Evolutionary conservation across 2,329 filamentous ascomycete genomes (phyloP).

Genomic region (Penicillium brasilianum): DNA sequence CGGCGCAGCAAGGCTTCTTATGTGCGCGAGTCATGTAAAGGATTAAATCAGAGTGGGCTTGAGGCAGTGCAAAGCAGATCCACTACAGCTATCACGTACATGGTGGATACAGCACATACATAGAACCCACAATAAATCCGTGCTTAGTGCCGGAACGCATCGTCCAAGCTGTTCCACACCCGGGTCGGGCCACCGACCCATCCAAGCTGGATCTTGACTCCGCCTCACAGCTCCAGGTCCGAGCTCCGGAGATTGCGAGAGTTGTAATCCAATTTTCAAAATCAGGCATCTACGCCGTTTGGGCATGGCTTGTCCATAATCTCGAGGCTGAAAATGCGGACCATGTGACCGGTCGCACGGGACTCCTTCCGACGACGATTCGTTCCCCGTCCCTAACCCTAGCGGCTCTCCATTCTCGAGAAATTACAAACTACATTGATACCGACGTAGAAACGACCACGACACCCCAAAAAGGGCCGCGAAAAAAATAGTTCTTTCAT

Average conservation of each 20-base stretch:
- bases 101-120: not conserved
- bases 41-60: no score
- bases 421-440: no score
- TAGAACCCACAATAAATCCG: no score
- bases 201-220: not conserved
- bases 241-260: not conserved
- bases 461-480: no score
- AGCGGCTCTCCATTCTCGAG: not conserved
- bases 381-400: not conserved
- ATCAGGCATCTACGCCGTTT: not conserved
- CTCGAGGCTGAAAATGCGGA: not conserved
- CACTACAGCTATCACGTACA: not conserved
- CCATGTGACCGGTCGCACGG: not conserved
- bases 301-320: not conserved
- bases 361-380: no score
- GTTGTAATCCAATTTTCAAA: not conserved
- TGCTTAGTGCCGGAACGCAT: not conserved
- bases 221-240: not conserved
- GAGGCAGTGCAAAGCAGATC: constrained; percentile 1
- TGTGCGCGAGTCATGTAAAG: constrained; percentile 1
- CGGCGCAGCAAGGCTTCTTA: not conserved
- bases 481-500: no score
- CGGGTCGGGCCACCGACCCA: not conserved
- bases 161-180: not conserved
- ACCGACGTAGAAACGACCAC: no score